Evolutionary conservation across 2,329 filamentous ascomycete species (phyloP).

Genomic region (Davidsoniella virescens): DNA sequence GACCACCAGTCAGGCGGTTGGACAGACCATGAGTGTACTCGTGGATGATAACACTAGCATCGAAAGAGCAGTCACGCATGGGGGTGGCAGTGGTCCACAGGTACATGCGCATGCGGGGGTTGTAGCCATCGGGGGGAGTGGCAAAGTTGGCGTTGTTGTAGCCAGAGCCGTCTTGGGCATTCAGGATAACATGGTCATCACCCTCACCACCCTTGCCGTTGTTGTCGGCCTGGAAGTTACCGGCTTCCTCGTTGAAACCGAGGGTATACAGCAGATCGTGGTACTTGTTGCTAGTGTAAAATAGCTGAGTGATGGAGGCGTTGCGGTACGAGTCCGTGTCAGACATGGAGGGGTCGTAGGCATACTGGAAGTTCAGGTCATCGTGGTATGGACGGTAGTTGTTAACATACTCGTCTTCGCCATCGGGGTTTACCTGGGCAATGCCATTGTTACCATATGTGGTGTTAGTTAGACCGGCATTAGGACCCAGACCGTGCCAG

Average conservation of each 20-base stretch:
- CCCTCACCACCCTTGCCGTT: constrained; percentile 34
- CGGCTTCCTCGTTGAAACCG: constrained; percentile 40
- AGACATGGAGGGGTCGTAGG: constrained; percentile 22
- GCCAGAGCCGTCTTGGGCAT: constrained; percentile 37
- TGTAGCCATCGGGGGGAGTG: constrained; percentile 34
- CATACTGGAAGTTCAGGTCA: constrained; percentile 30
- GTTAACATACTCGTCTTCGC: constrained; percentile 20
- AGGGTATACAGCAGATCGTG: constrained; percentile 42
- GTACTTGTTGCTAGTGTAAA: constrained; percentile 43
- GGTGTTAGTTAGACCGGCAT: constrained; percentile 28
- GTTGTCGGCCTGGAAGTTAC: constrained; percentile 45
- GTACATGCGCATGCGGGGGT: constrained; percentile 42
- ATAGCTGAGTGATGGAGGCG: constrained; percentile 41
- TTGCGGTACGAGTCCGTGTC: constrained; percentile 30
- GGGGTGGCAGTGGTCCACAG: constrained; percentile 34
- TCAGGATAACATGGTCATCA: constrained; percentile 37
- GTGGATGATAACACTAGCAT: constrained; percentile 43
- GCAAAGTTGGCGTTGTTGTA: constrained; percentile 43
- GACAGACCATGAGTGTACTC: constrained; percentile 41
- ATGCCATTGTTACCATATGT: constrained; percentile 44
- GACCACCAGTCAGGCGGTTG: constrained; percentile 42
- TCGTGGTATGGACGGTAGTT: constrained; percentile 31
- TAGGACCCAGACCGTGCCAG: constrained; percentile 32
- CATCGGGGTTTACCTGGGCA: constrained; percentile 35
- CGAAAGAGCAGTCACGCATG: constrained; percentile 38